A percentile compares a stretch with the other conserved stretches of the same genome.
Conservation (phyloP, 768 basidiomycete genomes). For the Leccinum truebloodii region DNA sequence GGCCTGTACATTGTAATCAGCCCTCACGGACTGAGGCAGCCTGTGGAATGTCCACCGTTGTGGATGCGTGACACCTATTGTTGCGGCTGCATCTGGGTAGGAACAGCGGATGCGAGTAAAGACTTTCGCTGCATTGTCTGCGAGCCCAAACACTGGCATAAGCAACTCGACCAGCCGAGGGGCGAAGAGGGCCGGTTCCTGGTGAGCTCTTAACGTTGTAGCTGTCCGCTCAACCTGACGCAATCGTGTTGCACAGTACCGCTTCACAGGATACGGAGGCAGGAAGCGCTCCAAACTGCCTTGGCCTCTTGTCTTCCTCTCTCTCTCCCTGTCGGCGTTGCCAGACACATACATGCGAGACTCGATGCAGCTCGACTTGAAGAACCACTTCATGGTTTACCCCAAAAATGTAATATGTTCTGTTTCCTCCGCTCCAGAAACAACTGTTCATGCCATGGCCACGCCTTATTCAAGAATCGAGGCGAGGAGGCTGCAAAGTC, state of each 20-base stretch:
- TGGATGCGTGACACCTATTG: too few relatives aligned
- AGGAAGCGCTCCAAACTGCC: neutral
- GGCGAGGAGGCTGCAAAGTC: neutral
- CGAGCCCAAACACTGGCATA: neutral
- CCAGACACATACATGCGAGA: neutral
- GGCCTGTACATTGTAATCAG: too few relatives aligned
- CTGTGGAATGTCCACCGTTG: too few relatives aligned
- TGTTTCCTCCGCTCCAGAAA: neutral
- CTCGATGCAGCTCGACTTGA: neutral
- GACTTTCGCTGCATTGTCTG: neutral
- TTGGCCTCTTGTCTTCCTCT: neutral
- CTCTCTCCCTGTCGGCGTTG: neutral
- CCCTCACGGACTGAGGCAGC: too few relatives aligned
- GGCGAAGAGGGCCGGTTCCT: neutral
- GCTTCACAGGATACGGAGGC: neutral
- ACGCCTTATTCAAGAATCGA: neutral
- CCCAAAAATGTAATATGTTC: neutral
- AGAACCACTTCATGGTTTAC: neutral
- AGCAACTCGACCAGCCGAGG: neutral
- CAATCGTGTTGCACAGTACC: neutral
- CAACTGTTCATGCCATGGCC: neutral
- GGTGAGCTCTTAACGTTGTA: neutral
- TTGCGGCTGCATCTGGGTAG: neutral
- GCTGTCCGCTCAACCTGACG: neutral
- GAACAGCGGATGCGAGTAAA: neutral